phyloP scores from a whole-genome alignment of 352 stramenopile species.

The Peronospora tabacina region DNA sequence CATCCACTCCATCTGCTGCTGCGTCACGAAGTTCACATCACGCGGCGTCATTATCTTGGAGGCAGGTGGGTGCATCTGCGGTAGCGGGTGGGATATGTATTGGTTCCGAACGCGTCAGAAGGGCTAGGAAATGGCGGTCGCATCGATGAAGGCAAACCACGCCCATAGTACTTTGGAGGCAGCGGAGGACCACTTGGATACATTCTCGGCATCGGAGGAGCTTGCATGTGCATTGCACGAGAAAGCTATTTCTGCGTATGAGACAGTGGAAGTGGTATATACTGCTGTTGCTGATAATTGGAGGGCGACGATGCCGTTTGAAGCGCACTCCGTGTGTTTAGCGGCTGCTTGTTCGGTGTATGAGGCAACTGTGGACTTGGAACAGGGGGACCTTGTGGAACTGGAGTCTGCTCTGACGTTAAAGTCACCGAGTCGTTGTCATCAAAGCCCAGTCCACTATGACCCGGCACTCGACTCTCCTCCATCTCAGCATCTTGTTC shows the following conservation, averaged over 20 bases:
- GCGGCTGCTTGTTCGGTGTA: slow-evolving; percentile 13
- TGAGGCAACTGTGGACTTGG: slow-evolving; percentile 26
- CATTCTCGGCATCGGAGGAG: slow-evolving; percentile 37
- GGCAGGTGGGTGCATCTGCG: slow-evolving; percentile 34
- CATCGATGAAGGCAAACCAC: slow-evolving; percentile 22
- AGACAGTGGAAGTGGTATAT: slow-evolving; percentile 17
- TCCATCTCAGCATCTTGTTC: slow-evolving; percentile 51
- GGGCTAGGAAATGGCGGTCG: too few relatives aligned
- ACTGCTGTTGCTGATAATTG: slow-evolving; percentile 24
- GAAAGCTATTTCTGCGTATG: too few relatives aligned
- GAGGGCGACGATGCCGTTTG: slow-evolving; percentile 8
- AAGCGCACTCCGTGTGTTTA: slow-evolving; percentile 30
- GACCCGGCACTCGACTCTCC: slow-evolving; percentile 55
- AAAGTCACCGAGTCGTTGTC: slow-evolving; percentile 43
- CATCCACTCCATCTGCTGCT: slow-evolving; percentile 82
- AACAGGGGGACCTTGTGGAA: slow-evolving; percentile 20
- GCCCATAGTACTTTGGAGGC: slow-evolving; percentile 19
- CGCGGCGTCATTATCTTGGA: slow-evolving; percentile 85
- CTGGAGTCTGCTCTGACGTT: slow-evolving; percentile 10
- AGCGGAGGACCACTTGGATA: slow-evolving; percentile 20
- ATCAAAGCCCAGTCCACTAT: slow-evolving; percentile 57
- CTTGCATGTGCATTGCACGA: too few relatives aligned
- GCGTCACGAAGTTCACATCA: slow-evolving; percentile 79
- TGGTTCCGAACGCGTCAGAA: too few relatives aligned
- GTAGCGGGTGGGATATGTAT: slow-evolving; percentile 20